Evolutionary conservation across 495 filamentous ascomycete genomes (phyloP).

Genomic region (Xylaria nigripes): DNA sequence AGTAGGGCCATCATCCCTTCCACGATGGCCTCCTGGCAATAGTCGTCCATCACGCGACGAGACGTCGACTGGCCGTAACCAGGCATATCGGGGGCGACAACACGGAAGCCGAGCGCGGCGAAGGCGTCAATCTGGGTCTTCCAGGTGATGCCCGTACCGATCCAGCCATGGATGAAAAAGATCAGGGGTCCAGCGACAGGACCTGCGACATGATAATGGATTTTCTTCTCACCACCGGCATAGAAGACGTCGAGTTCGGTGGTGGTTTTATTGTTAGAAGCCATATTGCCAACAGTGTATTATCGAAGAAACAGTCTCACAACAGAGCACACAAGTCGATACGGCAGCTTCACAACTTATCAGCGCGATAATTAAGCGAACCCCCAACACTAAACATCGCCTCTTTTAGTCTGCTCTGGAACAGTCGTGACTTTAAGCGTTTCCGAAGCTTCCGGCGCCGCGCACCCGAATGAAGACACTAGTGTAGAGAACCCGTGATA

Average conservation of each 20-base stretch:
- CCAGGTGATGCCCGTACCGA: neutral
- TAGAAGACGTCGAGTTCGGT: neutral
- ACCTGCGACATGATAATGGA: neutral
- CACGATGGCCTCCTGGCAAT: slow-evolving; percentile 1
- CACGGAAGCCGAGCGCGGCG: slow-evolving; percentile 1
- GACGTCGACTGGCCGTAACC: neutral
- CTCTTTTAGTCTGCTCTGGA: too few species aligned
- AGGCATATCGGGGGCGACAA: slow-evolving; percentile 1
- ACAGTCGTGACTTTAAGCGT: neutral
- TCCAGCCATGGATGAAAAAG: slow-evolving; percentile 4
- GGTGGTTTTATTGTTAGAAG: neutral
- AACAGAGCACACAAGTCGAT: too few species aligned
- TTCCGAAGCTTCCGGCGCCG: too few species aligned
- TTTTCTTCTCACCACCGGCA: neutral
- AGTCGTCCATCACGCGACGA: neutral
- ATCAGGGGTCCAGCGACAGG: neutral
- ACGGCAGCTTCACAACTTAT: too few species aligned
- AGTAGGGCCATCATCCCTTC: neutral
- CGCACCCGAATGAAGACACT: too few species aligned
- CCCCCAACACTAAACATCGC: too few species aligned
- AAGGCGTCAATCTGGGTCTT: neutral
- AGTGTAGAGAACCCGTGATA: too few species aligned
- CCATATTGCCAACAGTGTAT: neutral
- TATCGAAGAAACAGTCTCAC: too few species aligned
- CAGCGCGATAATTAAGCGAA: too few species aligned